Percentiles rank a stretch among this genome's conserved stretches.
These are phyloP conservation scores for Botrytis hyacinthi DNA, from an alignment of 2,329 filamentous ascomycete species.

Conservation along the genomic window DNA sequence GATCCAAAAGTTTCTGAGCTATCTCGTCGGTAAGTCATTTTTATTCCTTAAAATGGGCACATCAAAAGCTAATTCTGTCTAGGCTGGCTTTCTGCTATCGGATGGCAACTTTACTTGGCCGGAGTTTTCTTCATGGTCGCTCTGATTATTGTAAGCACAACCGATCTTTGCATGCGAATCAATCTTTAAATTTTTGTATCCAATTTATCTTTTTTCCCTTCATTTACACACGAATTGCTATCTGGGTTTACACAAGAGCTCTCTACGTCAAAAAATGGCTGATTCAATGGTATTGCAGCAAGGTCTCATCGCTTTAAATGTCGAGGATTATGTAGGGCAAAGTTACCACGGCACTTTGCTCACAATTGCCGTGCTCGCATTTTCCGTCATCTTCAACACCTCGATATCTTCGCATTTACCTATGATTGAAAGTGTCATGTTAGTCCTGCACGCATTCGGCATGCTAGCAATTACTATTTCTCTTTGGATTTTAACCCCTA, in stretches of 20 bases:
- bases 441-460: slow-evolving; percentile 46
- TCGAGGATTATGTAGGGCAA: slow-evolving; percentile 39
- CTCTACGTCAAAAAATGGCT: no score
- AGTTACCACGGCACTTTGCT: slow-evolving; percentile 45
- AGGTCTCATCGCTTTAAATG: slow-evolving; percentile 40
- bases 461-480: slow-evolving; percentile 45
- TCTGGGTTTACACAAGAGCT: no score
- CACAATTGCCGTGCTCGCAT: slow-evolving; percentile 42
- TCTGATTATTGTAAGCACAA: no score
- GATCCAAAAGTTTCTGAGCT: slow-evolving; percentile 53
- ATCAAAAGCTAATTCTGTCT: no score
- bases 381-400: slow-evolving; percentile 47
- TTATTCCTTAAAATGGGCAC: no score
- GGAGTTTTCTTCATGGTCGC: no score
- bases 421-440: slow-evolving; percentile 44
- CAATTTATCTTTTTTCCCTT: no score
- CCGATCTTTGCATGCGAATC: no score
- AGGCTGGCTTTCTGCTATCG: slow-evolving; percentile 46
- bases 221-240: no score
- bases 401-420: slow-evolving; percentile 41
- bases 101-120: slow-evolving; percentile 41
- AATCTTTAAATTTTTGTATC: no score
- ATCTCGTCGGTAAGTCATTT: slow-evolving; percentile 43
- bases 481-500: slow-evolving; percentile 36
- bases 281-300: slow-evolving; percentile 31